Percentiles rank a stretch among this genome's conserved stretches.
These are phyloP conservation scores for Paraphaeosphaeria minitans DNA, from an alignment of 2,329 filamentous ascomycete species.

Conservation along the genomic window DNA sequence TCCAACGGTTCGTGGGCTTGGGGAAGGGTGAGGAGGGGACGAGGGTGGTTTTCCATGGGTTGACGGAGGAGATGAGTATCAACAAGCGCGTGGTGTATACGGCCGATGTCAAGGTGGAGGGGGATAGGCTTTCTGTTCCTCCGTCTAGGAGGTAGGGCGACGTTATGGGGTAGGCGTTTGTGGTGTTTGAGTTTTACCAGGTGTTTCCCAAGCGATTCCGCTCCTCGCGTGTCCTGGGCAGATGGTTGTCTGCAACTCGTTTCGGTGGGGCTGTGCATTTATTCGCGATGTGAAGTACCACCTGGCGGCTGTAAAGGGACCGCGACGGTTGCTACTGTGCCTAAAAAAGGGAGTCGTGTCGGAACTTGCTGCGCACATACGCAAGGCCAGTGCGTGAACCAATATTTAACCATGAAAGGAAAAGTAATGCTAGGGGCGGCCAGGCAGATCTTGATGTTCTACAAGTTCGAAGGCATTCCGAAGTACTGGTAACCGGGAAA, in stretches of 20 bases:
- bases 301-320: too few species aligned
- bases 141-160: not conserved
- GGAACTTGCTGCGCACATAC: too few species aligned
- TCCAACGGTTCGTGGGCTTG: not conserved
- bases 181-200: not conserved
- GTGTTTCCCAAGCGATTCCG: not conserved
- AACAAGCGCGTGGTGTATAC: constrained; percentile 6
- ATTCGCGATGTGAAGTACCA: not conserved
- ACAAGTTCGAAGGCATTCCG: not conserved
- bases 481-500: not conserved
- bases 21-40: not conserved
- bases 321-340: too few species aligned
- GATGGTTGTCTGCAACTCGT: not conserved
- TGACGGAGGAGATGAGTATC: constrained; percentile 3
- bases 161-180: not conserved
- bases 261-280: not conserved
- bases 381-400: too few species aligned
- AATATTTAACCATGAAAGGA: not conserved
- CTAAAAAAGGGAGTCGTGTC: too few species aligned
- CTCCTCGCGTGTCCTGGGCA: not conserved
- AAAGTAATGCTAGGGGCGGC: not conserved
- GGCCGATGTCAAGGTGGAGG: constrained; percentile 6
- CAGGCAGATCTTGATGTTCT: not conserved
- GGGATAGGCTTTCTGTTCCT: not conserved
- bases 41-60: constrained; percentile 9